Evolutionary conservation across 129 eudicot genomes (phyloP), one percentile per base, ranked within the genome.

Genomic region (Lactuca saligna): DNA sequence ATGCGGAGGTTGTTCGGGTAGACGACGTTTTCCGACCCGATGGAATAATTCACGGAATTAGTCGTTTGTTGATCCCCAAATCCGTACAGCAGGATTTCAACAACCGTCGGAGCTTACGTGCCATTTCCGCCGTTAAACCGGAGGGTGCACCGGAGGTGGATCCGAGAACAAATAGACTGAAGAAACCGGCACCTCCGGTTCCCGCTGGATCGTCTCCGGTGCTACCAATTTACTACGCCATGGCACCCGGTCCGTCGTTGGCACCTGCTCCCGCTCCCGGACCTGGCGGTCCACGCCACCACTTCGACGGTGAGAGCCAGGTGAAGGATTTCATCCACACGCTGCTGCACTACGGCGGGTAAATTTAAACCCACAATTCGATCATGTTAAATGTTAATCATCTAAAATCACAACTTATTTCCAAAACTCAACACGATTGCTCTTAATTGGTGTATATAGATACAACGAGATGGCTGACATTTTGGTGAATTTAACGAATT

Each of bases 181-280:
- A 76, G 34, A 84, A 82, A 48, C 74, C 78, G 4, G 80, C 78
- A 31, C 57, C 77, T 4, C 66, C 88, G 2, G 87, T 80, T 6
- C 87, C 88, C 0, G 88, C 72, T 17, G 98, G 97, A 0, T 67
- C 91, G 2, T 59, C 98, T 0, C 98, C 98, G 29, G 85, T 75
- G 11, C 86, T 93, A 0, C 97, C 98, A 31, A 78, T 92, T 6
- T 84, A 48, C 69, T 82, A 79, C 61, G 98, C 98, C 12, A 51
- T 92, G 82, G 98, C 98, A 0, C 96, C 98, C 11, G 98, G 98
- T 9, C 96, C 96, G 8, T 79, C 96, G 10, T 73, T 86, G 35
- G 95, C 98, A 1, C 96, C 96, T 3, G 98, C 98, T 0, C 98
- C 98, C 4, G 98, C 98, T 0, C 98, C 98, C 2, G 98, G 98